These are phyloP conservation scores for Hirsutella minnesotensis DNA, from an alignment of 2,329 filamentous ascomycete species.

Conservation along the genomic window DNA sequence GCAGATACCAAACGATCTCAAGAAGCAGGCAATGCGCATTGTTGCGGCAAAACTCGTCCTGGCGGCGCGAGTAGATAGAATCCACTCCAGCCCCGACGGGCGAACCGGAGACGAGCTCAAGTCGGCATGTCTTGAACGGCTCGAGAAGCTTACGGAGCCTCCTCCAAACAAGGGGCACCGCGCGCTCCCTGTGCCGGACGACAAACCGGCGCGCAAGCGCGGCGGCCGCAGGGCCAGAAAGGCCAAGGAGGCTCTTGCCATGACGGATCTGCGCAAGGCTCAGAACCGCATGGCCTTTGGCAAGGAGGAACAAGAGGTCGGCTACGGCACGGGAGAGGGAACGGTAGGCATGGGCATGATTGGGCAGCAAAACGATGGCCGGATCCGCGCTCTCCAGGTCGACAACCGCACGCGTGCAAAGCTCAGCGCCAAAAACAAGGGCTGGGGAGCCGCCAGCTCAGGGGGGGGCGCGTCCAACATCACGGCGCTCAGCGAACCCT, in stretches of 20 bases:
- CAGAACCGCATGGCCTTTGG: conserved; percentile 95
- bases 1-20: conserved; percentile 72
- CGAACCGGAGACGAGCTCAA: conserved; percentile 73
- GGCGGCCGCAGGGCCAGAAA: conserved; percentile 83
- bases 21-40: conserved; percentile 89
- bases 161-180: conserved; percentile 79
- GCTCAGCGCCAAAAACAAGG: conserved; percentile 87
- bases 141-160: conserved; percentile 88
- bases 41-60: conserved; percentile 87
- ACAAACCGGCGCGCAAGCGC: conserved; percentile 87
- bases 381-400: conserved; percentile 77
- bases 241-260: conserved; percentile 91
- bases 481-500: conserved; percentile 59
- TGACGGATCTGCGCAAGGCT: conserved; percentile 92
- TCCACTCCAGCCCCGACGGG: conserved; percentile 71
- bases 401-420: conserved; percentile 90
- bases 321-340: conserved; percentile 75
- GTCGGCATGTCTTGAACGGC: conserved; percentile 67
- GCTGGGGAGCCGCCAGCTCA: conserved; percentile 70
- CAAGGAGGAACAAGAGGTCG: conserved; percentile 87
- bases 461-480: conserved; percentile 68
- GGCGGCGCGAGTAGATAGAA: conserved; percentile 82
- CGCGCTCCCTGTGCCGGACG: conserved; percentile 83
- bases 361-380: conserved; percentile 75
- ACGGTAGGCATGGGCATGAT: conserved; percentile 94